Evolutionary conservation across 805 yeast species (phyloP).

Genomic region (Suhomyces pyralidae): DNA sequence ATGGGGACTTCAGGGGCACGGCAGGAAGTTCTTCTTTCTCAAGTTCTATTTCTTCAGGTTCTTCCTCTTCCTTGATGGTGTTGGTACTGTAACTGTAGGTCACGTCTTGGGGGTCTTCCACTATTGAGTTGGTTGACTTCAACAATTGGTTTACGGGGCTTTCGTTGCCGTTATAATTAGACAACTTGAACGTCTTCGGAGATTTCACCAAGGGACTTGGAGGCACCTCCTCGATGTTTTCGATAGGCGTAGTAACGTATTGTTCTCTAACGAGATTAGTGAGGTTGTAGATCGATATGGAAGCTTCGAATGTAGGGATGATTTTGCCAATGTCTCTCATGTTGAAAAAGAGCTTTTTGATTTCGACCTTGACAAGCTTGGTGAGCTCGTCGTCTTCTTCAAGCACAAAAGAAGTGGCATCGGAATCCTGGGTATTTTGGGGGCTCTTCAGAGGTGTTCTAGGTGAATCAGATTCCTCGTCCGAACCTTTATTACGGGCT

Average conservation of each 20-base stretch:
- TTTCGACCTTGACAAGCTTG: slow-evolving; percentile 31
- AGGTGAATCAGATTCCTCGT: background rate
- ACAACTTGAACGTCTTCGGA: slow-evolving; percentile 39
- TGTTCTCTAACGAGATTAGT: slow-evolving; percentile 8
- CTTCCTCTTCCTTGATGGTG: slow-evolving; percentile 41
- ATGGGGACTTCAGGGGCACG: background rate
- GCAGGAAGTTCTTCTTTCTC: slow-evolving; percentile 1
- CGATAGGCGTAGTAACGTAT: background rate
- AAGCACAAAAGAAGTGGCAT: background rate
- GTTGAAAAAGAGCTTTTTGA: slow-evolving; percentile 27
- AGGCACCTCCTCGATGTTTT: background rate
- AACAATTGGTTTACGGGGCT: slow-evolving; percentile 38
- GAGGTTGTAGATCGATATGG: slow-evolving; percentile 24
- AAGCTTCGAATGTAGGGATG: slow-evolving; percentile 32
- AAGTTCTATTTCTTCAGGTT: slow-evolving; percentile 23
- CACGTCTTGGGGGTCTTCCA: slow-evolving; percentile 14
- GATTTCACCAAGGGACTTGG: slow-evolving; percentile 32
- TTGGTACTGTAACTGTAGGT: slow-evolving; percentile 32
- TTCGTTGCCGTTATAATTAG: slow-evolving; percentile 33
- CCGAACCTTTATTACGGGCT: background rate
- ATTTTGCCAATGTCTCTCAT: slow-evolving; percentile 31
- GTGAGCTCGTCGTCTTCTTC: slow-evolving; percentile 26
- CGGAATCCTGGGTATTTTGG: background rate
- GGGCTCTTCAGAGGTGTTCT: background rate
- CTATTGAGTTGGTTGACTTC: slow-evolving; percentile 12